A percentile compares a stretch with the other conserved stretches of the same genome.
These are phyloP conservation scores for Ajuga chamaepitys DNA, from an alignment of 257 asterid genomes.

Conservation along the genomic window DNA sequence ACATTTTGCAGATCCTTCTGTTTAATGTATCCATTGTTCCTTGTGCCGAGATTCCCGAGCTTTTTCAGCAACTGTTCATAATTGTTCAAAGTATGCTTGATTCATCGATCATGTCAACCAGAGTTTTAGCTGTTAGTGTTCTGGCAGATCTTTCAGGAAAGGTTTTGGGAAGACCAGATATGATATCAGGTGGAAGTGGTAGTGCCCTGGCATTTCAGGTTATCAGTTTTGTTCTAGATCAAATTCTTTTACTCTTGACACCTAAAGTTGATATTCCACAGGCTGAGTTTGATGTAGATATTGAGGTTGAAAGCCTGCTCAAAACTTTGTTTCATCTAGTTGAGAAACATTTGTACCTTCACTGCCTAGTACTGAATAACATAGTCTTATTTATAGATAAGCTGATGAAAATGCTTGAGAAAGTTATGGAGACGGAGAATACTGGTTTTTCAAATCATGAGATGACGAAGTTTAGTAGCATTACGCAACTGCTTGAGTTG, in stretches of 20 bases:
- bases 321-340: slow-evolving; percentile 38
- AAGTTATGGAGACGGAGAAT: slow-evolving; percentile 18
- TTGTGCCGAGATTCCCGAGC: slow-evolving; percentile 36
- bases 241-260: slow-evolving; percentile 32
- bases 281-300: slow-evolving; percentile 29
- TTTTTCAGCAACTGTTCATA: slow-evolving; percentile 35
- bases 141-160: slow-evolving; percentile 48
- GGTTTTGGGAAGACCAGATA: slow-evolving; percentile 43
- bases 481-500: slow-evolving; percentile 13
- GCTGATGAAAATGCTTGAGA: slow-evolving; percentile 29
- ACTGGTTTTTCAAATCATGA: slow-evolving; percentile 16
- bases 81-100: slow-evolving; percentile 28
- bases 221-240: slow-evolving; percentile 41
- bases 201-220: slow-evolving; percentile 33
- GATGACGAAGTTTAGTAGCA: slow-evolving; percentile 15
- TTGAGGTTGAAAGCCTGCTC: slow-evolving; percentile 56
- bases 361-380: slow-evolving; percentile 43
- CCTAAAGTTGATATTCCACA: slow-evolving; percentile 19
- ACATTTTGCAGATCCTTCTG: slow-evolving; percentile 43
- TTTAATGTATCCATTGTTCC: slow-evolving; percentile 32
- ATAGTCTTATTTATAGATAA: slow-evolving; percentile 36
- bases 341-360: slow-evolving; percentile 37
- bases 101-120: slow-evolving; percentile 37
- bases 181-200: slow-evolving; percentile 31
- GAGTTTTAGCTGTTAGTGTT: slow-evolving; percentile 39